These are phyloP conservation scores for Sclerospora graminicola DNA, from an alignment of 352 stramenopile species.

Conservation along the genomic window DNA sequence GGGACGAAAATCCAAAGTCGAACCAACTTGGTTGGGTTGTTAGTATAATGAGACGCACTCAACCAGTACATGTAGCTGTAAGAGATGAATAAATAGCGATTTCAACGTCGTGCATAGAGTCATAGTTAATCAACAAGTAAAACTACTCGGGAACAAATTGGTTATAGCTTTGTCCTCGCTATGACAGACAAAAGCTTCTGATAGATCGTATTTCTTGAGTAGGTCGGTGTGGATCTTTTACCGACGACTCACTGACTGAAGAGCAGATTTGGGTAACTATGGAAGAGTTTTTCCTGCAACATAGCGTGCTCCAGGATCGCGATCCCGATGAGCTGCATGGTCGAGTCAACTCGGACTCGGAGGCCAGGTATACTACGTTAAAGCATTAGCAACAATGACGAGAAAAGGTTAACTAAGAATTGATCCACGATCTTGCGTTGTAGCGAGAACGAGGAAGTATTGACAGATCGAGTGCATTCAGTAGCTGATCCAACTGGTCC, in stretches of 20 bases:
- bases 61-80: too few species aligned
- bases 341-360: conserved; percentile 54
- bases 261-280: conserved; percentile 24
- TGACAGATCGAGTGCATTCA: conserved; percentile 51
- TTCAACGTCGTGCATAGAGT: too few species aligned
- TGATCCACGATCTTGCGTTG: conserved; percentile 3
- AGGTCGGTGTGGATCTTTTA: too few species aligned
- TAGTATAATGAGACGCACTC: too few species aligned
- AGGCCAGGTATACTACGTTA: conserved; percentile 37
- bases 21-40: too few species aligned
- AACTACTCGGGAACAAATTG: too few species aligned
- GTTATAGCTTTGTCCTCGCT: too few species aligned
- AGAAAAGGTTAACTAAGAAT: neutral
- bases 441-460: conserved; percentile 39
- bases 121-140: too few species aligned
- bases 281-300: conserved; percentile 76
- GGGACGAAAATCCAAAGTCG: too few species aligned
- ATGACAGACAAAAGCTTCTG: too few species aligned
- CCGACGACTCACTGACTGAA: neutral
- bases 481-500: conserved; percentile 59
- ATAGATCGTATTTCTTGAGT: too few species aligned
- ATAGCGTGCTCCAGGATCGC: conserved; percentile 64
- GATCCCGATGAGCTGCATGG: conserved; percentile 53
- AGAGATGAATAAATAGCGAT: too few species aligned
- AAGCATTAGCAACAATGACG: neutral